Conservation (phyloP, 805 yeast genomes). For the Pichia deserticola region DNA sequence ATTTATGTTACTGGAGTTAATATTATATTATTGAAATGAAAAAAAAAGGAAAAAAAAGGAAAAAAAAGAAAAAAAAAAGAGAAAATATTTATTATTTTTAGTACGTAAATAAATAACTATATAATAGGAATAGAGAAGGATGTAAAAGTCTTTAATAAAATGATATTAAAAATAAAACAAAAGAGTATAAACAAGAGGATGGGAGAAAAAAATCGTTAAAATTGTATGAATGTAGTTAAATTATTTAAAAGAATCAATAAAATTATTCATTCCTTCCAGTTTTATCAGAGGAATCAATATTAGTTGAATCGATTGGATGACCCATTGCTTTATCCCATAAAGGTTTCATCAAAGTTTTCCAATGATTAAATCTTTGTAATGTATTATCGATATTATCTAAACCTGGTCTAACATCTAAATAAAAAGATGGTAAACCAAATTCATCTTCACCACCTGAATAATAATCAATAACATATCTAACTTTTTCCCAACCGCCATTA, state of each 20-base stretch:
- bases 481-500: conserved; percentile 50
- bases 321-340: conserved; percentile 69
- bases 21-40: not conserved
- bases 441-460: conserved; percentile 86
- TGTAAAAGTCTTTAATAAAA: no score
- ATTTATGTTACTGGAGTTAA: conserved; percentile 23
- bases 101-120: not conserved
- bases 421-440: conserved; percentile 85
- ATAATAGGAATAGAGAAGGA: no score
- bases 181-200: not conserved
- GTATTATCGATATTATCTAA: conserved; percentile 61
- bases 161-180: not conserved
- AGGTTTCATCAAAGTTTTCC: conserved; percentile 46
- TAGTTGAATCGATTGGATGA: conserved; percentile 16
- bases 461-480: conserved; percentile 91
- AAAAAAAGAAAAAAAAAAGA: not conserved
- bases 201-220: not conserved
- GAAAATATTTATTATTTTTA: not conserved
- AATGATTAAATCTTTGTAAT: conserved; percentile 59
- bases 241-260: not conserved
- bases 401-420: conserved; percentile 93
- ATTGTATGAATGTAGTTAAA: not conserved
- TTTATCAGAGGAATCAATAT: not conserved
- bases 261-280: not conserved
- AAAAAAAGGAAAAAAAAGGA: not conserved